These are phyloP conservation scores for Galerina marginata DNA, from an alignment of 768 basidiomycete species.

Conservation along the genomic window DNA sequence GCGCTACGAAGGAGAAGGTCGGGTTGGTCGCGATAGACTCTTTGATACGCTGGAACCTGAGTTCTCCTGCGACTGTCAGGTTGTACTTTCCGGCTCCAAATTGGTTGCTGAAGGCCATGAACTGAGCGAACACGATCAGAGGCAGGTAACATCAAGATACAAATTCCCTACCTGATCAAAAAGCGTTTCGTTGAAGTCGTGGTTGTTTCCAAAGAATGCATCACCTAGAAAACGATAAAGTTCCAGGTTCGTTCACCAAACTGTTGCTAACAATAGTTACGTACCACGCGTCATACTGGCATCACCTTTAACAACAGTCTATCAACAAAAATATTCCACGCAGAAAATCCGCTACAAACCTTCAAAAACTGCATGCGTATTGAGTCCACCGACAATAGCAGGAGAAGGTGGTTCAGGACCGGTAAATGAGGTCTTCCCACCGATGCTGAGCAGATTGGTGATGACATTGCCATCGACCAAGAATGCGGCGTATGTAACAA, in stretches of 20 bases:
- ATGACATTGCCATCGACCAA: constrained; percentile 30
- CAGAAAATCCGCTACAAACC: neutral
- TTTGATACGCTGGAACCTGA: constrained; percentile 29
- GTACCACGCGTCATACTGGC: constrained; percentile 27
- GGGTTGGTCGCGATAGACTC: constrained; percentile 33
- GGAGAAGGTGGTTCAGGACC: constrained; percentile 28
- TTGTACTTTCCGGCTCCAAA: constrained; percentile 33
- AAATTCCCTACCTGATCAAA: constrained; percentile 24
- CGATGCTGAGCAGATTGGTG: constrained; percentile 29
- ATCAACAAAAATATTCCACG: neutral
- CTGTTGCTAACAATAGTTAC: neutral
- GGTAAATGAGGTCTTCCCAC: constrained; percentile 27
- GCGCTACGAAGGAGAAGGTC: constrained; percentile 28
- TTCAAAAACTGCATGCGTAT: constrained; percentile 33
- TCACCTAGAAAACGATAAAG: constrained; percentile 14
- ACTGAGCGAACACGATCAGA: constrained; percentile 6
- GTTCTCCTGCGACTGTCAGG: constrained; percentile 28
- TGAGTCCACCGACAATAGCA: constrained; percentile 29
- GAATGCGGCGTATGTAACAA: constrained; percentile 29
- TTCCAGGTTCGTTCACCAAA: neutral
- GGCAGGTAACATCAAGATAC: neutral
- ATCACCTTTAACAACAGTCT: constrained; percentile 22
- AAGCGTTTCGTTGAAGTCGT: constrained; percentile 31
- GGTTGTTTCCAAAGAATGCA: constrained; percentile 30
- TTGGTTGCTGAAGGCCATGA: constrained; percentile 26